phyloP scores from a whole-genome alignment of 768 basidiomycete species.

The Collybia nuda region DNA sequence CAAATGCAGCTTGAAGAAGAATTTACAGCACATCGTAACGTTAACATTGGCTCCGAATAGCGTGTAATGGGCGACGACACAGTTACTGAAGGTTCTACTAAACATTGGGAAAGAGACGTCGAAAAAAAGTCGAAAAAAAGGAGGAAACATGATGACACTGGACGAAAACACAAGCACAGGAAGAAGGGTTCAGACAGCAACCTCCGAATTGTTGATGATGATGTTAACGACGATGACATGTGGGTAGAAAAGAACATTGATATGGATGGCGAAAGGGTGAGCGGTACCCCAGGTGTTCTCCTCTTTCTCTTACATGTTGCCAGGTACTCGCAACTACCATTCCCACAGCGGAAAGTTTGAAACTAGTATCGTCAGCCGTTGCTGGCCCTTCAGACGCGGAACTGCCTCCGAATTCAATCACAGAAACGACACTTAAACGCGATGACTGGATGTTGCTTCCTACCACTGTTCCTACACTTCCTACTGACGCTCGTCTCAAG shows the following conservation, averaged over 20 bases:
- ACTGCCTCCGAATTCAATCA: slow-evolving; percentile 44
- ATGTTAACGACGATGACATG: slow-evolving; percentile 70
- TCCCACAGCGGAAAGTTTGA: slow-evolving; percentile 72
- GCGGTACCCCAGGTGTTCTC: slow-evolving; percentile 21
- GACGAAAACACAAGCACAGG: slow-evolving; percentile 34
- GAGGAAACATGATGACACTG: slow-evolving; percentile 45
- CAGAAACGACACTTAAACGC: slow-evolving; percentile 56
- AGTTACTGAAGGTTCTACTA: slow-evolving; percentile 22
- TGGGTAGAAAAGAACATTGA: slow-evolving; percentile 90
- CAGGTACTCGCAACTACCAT: slow-evolving; percentile 73
- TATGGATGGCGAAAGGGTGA: slow-evolving; percentile 71
- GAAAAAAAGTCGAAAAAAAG: slow-evolving; percentile 57
- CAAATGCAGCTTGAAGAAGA: background rate
- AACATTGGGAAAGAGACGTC: slow-evolving; percentile 35
- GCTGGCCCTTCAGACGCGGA: slow-evolving; percentile 40
- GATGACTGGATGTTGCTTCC: slow-evolving; percentile 91
- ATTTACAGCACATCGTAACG: background rate
- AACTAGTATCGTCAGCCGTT: slow-evolving; percentile 61
- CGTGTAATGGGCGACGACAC: slow-evolving; percentile 11
- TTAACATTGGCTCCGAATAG: too few species aligned
- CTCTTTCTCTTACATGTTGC: slow-evolving; percentile 9
- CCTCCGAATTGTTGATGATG: slow-evolving; percentile 65
- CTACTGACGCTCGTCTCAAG: slow-evolving; percentile 19
- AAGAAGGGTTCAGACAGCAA: slow-evolving; percentile 46
- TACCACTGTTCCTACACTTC: slow-evolving; percentile 27